These are phyloP conservation scores for Jacaranda mimosifolia DNA, from an alignment of 257 asterid species.

Conservation along the genomic window DNA sequence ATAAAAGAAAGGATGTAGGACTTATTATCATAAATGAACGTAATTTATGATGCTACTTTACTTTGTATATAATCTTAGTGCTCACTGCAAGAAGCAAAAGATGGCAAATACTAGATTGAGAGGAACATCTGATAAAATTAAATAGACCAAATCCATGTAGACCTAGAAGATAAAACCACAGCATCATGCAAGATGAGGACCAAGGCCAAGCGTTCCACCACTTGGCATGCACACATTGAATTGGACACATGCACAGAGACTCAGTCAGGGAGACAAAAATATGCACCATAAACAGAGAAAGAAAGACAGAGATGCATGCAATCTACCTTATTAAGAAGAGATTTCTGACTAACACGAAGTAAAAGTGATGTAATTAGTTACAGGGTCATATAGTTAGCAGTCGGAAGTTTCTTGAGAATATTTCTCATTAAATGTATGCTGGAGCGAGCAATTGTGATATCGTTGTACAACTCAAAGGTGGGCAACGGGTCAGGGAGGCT, in stretches of 20 bases:
- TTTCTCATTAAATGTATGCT: constrained; percentile 71
- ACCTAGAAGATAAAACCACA: not conserved
- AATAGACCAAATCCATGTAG: not conserved
- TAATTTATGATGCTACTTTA: not conserved
- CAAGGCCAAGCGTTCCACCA: not conserved
- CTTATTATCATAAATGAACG: constrained; percentile 4
- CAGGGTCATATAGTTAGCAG: constrained; percentile 87
- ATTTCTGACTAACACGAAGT: constrained; percentile 80
- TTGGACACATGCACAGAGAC: constrained; percentile 4
- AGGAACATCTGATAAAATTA: not conserved
- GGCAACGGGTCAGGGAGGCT: constrained; percentile 91
- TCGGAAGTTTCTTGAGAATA: constrained; percentile 77
- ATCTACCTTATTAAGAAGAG: constrained; percentile 78
- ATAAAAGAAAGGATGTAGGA: not conserved
- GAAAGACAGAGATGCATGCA: constrained; percentile 29
- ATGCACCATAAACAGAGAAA: not conserved
- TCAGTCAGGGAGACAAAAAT: not conserved
- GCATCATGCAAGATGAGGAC: constrained; percentile 17
- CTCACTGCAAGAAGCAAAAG: not conserved
- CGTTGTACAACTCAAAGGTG: constrained; percentile 75
- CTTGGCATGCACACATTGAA: constrained; percentile 6
- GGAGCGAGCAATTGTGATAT: constrained; percentile 76
- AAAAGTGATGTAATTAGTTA: constrained; percentile 84
- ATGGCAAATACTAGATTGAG: not conserved
- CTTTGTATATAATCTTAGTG: not conserved